Conservation (phyloP, 2,329 filamentous ascomycete genomes). For the Magnaporthales sp. region DNA sequence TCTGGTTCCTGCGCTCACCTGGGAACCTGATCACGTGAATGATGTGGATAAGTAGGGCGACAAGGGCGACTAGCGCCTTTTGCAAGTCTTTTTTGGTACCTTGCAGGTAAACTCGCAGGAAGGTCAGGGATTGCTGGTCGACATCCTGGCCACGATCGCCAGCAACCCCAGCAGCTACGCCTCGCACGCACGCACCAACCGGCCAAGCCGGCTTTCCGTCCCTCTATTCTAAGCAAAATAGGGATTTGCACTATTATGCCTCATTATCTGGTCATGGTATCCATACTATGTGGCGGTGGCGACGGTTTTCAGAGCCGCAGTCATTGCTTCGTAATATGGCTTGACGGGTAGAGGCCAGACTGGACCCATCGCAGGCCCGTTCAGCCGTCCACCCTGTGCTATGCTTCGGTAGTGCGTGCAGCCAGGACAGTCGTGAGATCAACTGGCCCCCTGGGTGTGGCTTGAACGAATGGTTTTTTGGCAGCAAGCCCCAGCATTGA, state of each 20-base stretch:
- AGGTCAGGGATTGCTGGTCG: background rate
- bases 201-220: background rate
- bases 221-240: background rate
- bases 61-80: background rate
- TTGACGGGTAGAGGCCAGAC: background rate
- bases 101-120: background rate
- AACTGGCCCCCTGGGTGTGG: background rate
- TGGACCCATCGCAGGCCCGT: background rate
- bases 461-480: background rate
- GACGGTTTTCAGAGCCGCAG: background rate
- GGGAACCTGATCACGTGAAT: background rate
- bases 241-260: background rate
- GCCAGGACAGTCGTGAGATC: background rate
- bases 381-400: background rate
- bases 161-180: too few relatives aligned
- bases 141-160: background rate
- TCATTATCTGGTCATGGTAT: background rate
- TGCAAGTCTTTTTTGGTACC: background rate
- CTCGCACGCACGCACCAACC: background rate
- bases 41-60: background rate
- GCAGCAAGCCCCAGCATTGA: background rate
- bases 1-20: background rate
- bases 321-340: background rate
- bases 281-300: background rate
- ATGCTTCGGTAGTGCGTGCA: background rate